Evolutionary conservation across 2,329 filamentous ascomycete genomes (phyloP), one percentile per base, ranked within the genome.

Genomic region (Aspergillus pseudoterreus): DNA sequence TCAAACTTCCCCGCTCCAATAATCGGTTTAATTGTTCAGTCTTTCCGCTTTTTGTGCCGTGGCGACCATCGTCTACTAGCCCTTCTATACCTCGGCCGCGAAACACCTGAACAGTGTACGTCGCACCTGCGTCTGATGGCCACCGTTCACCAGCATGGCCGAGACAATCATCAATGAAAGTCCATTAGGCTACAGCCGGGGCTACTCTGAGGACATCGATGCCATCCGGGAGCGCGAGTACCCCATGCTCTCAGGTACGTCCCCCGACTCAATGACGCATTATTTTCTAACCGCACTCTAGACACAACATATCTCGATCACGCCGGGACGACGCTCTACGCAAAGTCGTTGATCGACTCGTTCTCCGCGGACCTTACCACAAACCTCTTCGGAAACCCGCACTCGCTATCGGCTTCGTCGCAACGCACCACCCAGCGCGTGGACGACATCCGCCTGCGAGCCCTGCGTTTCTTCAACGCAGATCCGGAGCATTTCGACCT

Each of bases 311-410:
- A 96, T 69, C 85, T 97, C 51, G 92, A 97, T 63, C 92, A 97
- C 86, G 91, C 91, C 0, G 92, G 91, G n/a, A 89, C 90, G n/a
- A 92, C 92, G 0, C 77, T 88, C 1, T 90, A 88, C 65, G 78
- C 90, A 39, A 92, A 87, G 68, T 91, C 88, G 27, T 73, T 94
- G 21, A 85, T 97, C 69, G 87, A 92, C 58, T 78, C 75, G 21
- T 96, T 95, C 71, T 83, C 89, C 8, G 70, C 74, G n/a, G 88
- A 94, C 53, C 86, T 96, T 80, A 85, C 86, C 22, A 77, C 81
- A 4, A 88, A 85, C 61, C 76, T 97, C 0, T 91, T 92, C 60
- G 92, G 92, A 35, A 97, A 97, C 57, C 92, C 92, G 0, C 92
- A 97, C 71, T 96, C 92, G 0, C 86, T 84, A 45, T 95, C 92